Base-by-base conservation (phyloP, 805 yeast genomes). In the Kregervanrija fluxuum region DNA sequence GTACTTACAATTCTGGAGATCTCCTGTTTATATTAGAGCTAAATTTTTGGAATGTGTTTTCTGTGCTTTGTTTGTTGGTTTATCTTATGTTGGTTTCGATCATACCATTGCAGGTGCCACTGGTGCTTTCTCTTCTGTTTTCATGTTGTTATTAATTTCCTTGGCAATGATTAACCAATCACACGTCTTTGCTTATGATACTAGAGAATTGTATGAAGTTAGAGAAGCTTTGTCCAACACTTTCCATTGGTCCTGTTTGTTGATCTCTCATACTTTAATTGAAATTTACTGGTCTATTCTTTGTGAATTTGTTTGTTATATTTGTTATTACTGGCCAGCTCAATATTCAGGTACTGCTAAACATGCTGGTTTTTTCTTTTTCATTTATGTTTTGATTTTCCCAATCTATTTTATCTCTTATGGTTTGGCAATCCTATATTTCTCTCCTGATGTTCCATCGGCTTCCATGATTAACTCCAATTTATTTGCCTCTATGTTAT, bases 161-260 rank as follows among this genome's bases (percentile, higher is more conserved):
- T 67, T 82, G 66, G 68, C 82, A 40, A 68, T 79, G 55, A 73
- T 80, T 46, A 79, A 82, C 55, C 87, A 82, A 62, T 72, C 79
- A 44, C 84, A 80, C 55, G 79, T 73, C 16, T 73, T 73, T 50
- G 81, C 81, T 33, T 69, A 73, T 41, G 70, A 66, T 14, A 68
- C 79, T 17, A 73, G 88, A 57, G 82, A 78, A 42, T 61, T 82
- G 37, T 83, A 65, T 53, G 89, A 82, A 64, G 84, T 75, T 10
- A 73, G 90, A 58, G 90, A 83, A 57, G 70, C 77, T 22, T 70
- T 79, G 42, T 79, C 85, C 6, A 82, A 81, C 56, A 83, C 85
- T 41, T 83, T 77, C 68, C 82, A 80, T 54, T 83, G 89, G 89
- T 68, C 79, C 33, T 60, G 74, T 37, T 64, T 83, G 61, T 56